phyloP scores from a whole-genome alignment of 2,329 filamentous ascomycete genomes.

The Podosphaera fusca region DNA sequence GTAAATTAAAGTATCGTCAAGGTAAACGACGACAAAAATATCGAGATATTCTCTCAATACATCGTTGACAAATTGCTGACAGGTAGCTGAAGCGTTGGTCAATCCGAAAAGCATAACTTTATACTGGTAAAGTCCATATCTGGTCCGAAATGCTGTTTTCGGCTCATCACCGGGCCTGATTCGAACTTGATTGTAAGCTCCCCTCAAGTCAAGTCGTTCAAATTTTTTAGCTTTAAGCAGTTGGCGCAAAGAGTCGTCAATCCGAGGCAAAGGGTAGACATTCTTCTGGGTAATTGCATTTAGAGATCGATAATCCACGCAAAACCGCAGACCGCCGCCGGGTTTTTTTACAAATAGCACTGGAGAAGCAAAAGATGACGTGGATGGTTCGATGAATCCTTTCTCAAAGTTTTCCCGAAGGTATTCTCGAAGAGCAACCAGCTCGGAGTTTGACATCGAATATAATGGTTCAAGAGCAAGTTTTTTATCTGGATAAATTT shows the following conservation, averaged over 20 bases:
- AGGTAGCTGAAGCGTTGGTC: neutral
- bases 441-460: neutral
- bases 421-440: neutral
- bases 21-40: neutral
- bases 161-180: neutral
- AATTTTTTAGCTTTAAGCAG: neutral
- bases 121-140: slow-evolving; percentile 1
- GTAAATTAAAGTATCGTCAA: neutral
- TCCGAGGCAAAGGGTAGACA: neutral
- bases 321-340: neutral
- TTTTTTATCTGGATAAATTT: neutral
- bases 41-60: neutral
- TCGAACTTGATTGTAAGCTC: slow-evolving; percentile 1
- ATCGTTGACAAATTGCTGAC: neutral
- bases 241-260: neutral
- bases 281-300: neutral
- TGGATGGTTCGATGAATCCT: slow-evolving; percentile 1
- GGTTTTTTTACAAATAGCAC: neutral
- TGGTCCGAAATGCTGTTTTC: neutral
- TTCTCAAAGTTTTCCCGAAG: slow-evolving; percentile 2
- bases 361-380: neutral
- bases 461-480: neutral
- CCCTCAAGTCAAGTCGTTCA: neutral
- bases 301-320: neutral
- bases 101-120: neutral